Evolutionary conservation across 805 yeast genomes (phyloP), one percentile per base, ranked within the genome.

Genomic region (Metschnikowia gruessii): DNA sequence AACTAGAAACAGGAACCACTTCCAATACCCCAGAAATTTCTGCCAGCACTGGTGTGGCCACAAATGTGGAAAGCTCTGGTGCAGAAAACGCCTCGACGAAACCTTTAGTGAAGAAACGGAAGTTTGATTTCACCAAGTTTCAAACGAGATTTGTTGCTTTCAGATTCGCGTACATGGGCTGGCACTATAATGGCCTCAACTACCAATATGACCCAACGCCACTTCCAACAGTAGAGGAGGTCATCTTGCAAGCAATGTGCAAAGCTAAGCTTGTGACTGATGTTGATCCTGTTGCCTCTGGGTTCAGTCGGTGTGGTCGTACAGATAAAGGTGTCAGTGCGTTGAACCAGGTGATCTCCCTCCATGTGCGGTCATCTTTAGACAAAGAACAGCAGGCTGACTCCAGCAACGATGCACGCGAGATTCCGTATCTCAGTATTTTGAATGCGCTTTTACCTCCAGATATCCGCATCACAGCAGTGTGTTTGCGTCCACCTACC

Each of bases 311-410:
- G 52, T 94, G 98, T 68, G 98, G 98, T 0, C 75, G 98, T 58
- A 92, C 98, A 0, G 98, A 92, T 59, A 81, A 80, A 54, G 98
- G 97, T n/a, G 98, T 92, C 12, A 87, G 96, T 69, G 99, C 99
- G 0, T 80, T 94, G 84, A 87, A 88, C 53, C 99, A 94, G 65
- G 98, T 94, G 2, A 84, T 94, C 4, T 83, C 96, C 0, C 67
- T 94, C 32, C 66, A 72, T 13, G 83, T 92, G 22, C 74, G 99
- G 54, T 88, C 97, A 0, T 70, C 72, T 18, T 65, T 94, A 34
- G 60, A 80, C 0, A 55, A 58, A 1, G 91, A 84, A 37, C 87
- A 88, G 42, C 90, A 89, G 51, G 16, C 39, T 10, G 75, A 79
- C 46, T 72, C 80, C 0, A 64, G 45, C 0, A 77, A 76, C 57